phyloP scores from a whole-genome alignment of 108 stramenopile species.

The Fistulifera pelliculosa region DNA sequence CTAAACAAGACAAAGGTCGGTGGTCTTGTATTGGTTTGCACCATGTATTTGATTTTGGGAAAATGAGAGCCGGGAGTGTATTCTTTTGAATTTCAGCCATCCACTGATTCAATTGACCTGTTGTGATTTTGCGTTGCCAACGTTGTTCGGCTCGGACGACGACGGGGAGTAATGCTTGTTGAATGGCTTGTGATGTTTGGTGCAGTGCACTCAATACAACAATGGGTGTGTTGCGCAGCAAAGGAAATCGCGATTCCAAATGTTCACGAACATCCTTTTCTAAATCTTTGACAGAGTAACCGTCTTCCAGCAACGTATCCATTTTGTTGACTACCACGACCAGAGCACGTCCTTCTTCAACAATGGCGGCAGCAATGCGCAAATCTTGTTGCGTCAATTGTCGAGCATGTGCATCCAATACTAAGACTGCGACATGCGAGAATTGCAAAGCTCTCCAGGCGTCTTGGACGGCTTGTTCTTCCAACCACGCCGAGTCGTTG shows the following conservation, averaged over 20 bases:
- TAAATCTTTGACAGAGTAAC: constrained; percentile 52
- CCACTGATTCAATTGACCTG: constrained; percentile 80
- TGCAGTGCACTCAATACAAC: constrained; percentile 66
- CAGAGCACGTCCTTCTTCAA: constrained; percentile 83
- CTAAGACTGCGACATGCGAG: constrained; percentile 84
- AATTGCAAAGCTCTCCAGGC: constrained; percentile 84
- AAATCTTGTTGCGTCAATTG: constrained; percentile 75
- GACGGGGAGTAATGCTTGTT: constrained; percentile 54
- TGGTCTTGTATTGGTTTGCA: constrained; percentile 81
- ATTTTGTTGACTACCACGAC: constrained; percentile 88
- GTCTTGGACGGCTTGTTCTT: constrained; percentile 76
- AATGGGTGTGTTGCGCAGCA: constrained; percentile 75
- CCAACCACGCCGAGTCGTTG: constrained; percentile 46
- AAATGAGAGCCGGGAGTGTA: constrained; percentile 24
- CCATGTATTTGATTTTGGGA: constrained; percentile 73
- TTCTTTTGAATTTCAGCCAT: constrained; percentile 46
- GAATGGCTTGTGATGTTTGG: constrained; percentile 38
- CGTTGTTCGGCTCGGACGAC: constrained; percentile 69
- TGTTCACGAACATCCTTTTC: constrained; percentile 62
- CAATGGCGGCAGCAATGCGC: constrained; percentile 78
- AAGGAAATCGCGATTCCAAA: constrained; percentile 67
- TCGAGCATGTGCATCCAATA: constrained; percentile 75
- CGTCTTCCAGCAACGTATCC: constrained; percentile 69
- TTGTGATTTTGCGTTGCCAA: constrained; percentile 61
- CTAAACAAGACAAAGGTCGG: constrained; percentile 84